Evolutionary conservation across 257 asterid species (phyloP), one percentile per base, ranked within the genome.

Genomic region (Solanum gracilifrons): DNA sequence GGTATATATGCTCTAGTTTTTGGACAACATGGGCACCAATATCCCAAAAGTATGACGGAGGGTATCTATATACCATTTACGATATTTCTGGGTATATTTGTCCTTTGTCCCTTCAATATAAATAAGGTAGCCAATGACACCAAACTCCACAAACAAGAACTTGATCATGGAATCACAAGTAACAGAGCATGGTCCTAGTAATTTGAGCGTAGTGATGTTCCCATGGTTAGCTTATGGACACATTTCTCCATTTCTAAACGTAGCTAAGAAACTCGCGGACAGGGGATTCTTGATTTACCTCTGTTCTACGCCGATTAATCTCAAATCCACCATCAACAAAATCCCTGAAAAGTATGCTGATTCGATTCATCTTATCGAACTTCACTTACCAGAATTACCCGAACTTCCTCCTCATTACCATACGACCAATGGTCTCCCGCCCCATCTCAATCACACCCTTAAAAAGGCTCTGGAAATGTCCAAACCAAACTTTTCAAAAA

Each of bases 191-290:
- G 33, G 33, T 5, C 1, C 12, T 25, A 37, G 11, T 8, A 35
- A 66, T 46, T 64, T 51, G 18, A 91, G 88, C 62, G 18, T 93
- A 0, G 69, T 92, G 16, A 85, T 93, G 93, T 87, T 92, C 10
- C 94, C 95, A 90, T 93, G 91, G 92, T 86, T 92, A 10, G 96
- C 93, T 20, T 91, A 93, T 75, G 95, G 96, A 8, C 96, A 93
- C 85, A 90, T 93, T 21, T 87, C 93, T 39, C 94, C 95, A 6
- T 90, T 86, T 85, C 79, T 93, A 3, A 92, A 92, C 73, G 88
- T 93, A 5, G 93, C 94, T 87, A 94, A 91, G 86, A 87, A 73
- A 8, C 92, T 94, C 33, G 48, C 89, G 4, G 76, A 87, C 4
- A 80, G 85, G 75, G 89, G 90, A 36, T 88, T 90, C 58, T 39